These are phyloP conservation scores for Globisporangium ultimum DNA, from an alignment of 352 stramenopile genomes.

Conservation along the genomic window DNA sequence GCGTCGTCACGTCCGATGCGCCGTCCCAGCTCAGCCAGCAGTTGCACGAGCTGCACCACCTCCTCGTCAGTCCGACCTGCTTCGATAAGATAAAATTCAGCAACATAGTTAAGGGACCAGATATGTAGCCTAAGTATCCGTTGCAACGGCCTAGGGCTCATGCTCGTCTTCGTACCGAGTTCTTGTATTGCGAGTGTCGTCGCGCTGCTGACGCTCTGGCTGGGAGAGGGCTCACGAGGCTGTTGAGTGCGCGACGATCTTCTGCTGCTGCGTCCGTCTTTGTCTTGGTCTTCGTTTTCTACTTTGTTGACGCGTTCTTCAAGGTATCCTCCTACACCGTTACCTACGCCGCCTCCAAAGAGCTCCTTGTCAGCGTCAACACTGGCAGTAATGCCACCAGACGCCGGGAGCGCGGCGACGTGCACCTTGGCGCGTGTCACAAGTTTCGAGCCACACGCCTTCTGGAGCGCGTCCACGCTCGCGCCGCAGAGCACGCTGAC, in stretches of 20 bases:
- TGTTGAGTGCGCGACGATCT: background rate
- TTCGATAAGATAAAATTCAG: background rate
- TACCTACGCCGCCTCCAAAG: constrained; percentile 7
- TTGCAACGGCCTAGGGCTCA: too few relatives aligned
- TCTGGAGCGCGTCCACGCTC: constrained; percentile 36
- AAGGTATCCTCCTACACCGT: background rate
- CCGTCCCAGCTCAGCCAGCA: constrained; percentile 4
- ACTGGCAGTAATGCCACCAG: background rate
- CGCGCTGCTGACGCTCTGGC: too few relatives aligned
- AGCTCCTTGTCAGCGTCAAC: constrained; percentile 1
- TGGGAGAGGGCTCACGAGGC: too few relatives aligned
- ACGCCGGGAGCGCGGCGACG: constrained; percentile 17
- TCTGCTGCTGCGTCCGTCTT: background rate
- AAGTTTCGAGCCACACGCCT: constrained; percentile 35
- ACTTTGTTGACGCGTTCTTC: background rate
- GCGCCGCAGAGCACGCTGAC: constrained; percentile 47
- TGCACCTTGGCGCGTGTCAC: constrained; percentile 32
- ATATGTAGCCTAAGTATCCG: too few relatives aligned
- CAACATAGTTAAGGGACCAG: too few relatives aligned
- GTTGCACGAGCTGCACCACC: constrained; percentile 1
- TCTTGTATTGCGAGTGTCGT: constrained; percentile 5
- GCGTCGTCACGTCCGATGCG: background rate
- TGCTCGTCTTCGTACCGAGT: constrained; percentile 5
- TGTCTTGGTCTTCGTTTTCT: too few relatives aligned
- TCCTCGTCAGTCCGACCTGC: constrained; percentile 4